These are phyloP conservation scores for Paradendryphiella salina DNA, from an alignment of 2,329 filamentous ascomycete genomes.

Conservation along the genomic window DNA sequence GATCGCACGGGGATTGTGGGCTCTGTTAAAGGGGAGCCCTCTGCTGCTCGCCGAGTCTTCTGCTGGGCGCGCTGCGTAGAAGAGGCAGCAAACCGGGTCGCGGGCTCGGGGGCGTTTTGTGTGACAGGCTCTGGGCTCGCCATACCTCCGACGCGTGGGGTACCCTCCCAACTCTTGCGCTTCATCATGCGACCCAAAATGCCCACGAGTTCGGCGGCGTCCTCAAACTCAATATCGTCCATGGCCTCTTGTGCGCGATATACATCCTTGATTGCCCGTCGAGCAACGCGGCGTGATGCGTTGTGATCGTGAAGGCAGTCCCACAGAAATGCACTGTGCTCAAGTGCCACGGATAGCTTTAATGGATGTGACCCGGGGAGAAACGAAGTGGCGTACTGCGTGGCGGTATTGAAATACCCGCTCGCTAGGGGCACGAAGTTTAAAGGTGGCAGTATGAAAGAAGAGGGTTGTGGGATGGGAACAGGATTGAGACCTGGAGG, in stretches of 20 bases:
- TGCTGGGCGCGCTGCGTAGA: constrained; percentile 30
- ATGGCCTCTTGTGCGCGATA: constrained; percentile 90
- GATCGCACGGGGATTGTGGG: constrained; percentile 25
- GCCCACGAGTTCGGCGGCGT: constrained; percentile 85
- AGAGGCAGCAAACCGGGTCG: constrained; percentile 12
- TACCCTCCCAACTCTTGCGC: constrained; percentile 54
- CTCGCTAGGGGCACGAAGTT: constrained; percentile 85
- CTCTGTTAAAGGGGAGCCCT: constrained; percentile 30
- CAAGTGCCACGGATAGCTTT: constrained; percentile 84
- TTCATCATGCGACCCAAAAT: constrained; percentile 88
- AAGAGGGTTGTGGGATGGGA: constrained; percentile 55
- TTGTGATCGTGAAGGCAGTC: constrained; percentile 86
- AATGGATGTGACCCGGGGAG: constrained; percentile 89
- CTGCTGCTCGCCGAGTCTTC: constrained; percentile 29
- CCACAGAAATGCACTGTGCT: constrained; percentile 90
- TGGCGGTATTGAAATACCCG: constrained; percentile 77
- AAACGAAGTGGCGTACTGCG: constrained; percentile 70
- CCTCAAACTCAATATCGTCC: constrained; percentile 93
- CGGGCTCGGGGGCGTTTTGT: constrained; percentile 15
- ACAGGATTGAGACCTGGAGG: constrained; percentile 53
- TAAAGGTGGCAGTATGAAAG: constrained; percentile 76
- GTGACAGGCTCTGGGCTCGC: constrained; percentile 35
- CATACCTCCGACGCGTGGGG: constrained; percentile 40
- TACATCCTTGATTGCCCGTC: constrained; percentile 83
- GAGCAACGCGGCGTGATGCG: constrained; percentile 74